Evolutionary conservation across 1,284 basidiomycete species (phyloP), one percentile per base, ranked within the genome.

Genomic region (Amylostereum areolatum): DNA sequence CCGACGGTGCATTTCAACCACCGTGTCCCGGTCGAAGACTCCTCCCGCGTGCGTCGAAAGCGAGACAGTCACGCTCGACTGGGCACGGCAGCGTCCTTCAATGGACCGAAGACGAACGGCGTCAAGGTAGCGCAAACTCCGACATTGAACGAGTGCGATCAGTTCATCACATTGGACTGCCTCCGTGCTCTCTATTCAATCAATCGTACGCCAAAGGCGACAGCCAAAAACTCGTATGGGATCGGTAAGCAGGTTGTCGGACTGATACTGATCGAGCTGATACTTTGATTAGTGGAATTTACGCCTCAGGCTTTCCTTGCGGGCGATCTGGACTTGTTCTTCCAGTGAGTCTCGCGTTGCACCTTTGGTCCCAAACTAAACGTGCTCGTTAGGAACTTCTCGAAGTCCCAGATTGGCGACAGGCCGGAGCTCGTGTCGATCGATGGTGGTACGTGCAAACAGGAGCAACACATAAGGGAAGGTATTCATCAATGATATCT

Each of bases 181-280:
- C 60, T 78, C 43, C 67, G 72, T 31, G 70, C 68, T 3, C 57
- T 79, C 54, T 83, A 80, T 50, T 60, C 60, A 0, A 68, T 77
- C 36, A 55, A 62, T 18, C 74, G 74, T 50, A 66, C 60, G 4
- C 75, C 75, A 0, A n/a, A 61, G 1, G 62, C 62, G 1, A 63
- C 69, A 1, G 34, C 64, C 5, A 67, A 68, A 47, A 82, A 81
- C 51, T 73, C 68, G 24, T 77, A 66, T 55, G 79, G 74, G 8
- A 72, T 82, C 45, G 72, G 78, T 75, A 34, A 37, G 60, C 51
- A 5, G 4, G 24, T 11, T 7, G 11, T 32, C 30, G 18, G 11
- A n/a, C 7, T 28, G 28, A 12, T 29, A 12, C 8, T 2, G 6
- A 32, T 12, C 24, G 8, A 42, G 3, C 41, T 44, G 7, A 39